Conservation (phyloP, 2,329 filamentous ascomycete genomes). For the Paramyrothecium sp. region DNA sequence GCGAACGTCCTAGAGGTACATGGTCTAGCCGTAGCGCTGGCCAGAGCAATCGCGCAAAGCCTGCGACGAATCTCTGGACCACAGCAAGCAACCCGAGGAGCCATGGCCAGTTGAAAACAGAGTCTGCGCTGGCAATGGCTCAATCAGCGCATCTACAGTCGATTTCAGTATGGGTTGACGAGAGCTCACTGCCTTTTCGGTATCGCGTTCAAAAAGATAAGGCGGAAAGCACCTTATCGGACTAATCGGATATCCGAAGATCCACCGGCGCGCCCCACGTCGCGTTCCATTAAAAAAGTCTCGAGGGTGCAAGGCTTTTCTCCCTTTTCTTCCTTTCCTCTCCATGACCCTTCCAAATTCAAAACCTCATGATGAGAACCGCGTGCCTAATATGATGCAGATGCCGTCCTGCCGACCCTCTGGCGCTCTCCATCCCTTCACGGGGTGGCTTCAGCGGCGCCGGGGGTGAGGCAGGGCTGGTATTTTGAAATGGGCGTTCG, state of each 20-base stretch:
- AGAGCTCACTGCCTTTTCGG: not conserved
- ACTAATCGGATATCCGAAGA: slow-evolving; percentile 14
- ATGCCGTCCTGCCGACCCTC: slow-evolving; percentile 63
- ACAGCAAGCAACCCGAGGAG: slow-evolving; percentile 20
- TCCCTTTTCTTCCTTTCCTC: slow-evolving; percentile 52
- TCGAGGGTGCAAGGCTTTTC: slow-evolving; percentile 23
- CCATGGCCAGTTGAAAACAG: slow-evolving; percentile 13
- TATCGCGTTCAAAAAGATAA: not conserved
- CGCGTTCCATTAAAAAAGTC: slow-evolving; percentile 32
- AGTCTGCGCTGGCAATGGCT: not conserved
- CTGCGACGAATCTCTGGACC: slow-evolving; percentile 16
- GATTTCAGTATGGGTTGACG: too few relatives aligned
- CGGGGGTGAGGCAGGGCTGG: slow-evolving; percentile 59
- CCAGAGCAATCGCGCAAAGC: slow-evolving; percentile 1
- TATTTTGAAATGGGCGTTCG: slow-evolving; percentile 98
- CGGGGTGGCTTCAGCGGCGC: slow-evolving; percentile 81
- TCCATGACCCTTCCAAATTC: slow-evolving; percentile 95
- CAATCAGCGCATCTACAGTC: not conserved
- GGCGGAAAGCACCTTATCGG: slow-evolving; percentile 14
- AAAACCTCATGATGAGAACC: slow-evolving; percentile 99
- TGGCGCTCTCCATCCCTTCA: slow-evolving; percentile 74
- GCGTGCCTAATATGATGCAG: slow-evolving; percentile 89
- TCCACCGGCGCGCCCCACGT: slow-evolving; percentile 19
- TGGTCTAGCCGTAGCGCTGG: slow-evolving; percentile 11
- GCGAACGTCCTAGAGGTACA: slow-evolving; percentile 16